Evolutionary conservation across 2,329 filamentous ascomycete species (phyloP), one percentile per base, ranked within the genome.

Genomic region (Ophiostoma populinum): DNA sequence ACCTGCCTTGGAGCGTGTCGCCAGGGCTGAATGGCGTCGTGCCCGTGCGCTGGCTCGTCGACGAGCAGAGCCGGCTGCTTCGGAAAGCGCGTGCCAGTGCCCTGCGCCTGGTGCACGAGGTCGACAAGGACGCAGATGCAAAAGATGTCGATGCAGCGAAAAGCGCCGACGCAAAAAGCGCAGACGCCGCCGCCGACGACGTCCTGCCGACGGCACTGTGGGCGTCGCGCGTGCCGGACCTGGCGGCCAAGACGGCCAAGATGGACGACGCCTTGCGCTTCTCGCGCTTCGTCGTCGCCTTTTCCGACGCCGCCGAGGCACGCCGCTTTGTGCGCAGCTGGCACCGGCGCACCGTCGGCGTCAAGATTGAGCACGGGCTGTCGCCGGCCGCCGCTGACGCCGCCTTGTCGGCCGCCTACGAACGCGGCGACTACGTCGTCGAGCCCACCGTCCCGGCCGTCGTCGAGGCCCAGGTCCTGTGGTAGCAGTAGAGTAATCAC

Each of bases 271-370:
- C 32, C 5, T 39, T 30, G 1, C 57, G 55, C 47, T 58, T 51
- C 36, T 45, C 48, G 24, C 54, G 65, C 26, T 70, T 69, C 54
- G 54, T 76, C 11, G 45, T 76, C 16, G 59, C 63, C 5, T 74
- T 79, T 40, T 47, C 56, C 11, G 64, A 65, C n/a, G 55, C 61
- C 33, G 53, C 55, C 8, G 68, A 70, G 41, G 70, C 70, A 15
- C 59, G 57, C 36, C 55, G 63, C 36, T 67, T 67, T 42, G 58
- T 60, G 20, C 51, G 61, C 40, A 40, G 43, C 34, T 62, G 59
- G 58, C 58, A 63, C 44, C 51, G 52, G 17, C 49, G 56, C 37
- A 47, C 51, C 37, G 43, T 62, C 3, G 15, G 22, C 42, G 47
- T 32, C 48, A 28, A 12, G 24, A 31, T 8, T 22, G 40, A 45